Conservation (phyloP, 2,329 filamentous ascomycete species). For the Oidium heveae region DNA sequence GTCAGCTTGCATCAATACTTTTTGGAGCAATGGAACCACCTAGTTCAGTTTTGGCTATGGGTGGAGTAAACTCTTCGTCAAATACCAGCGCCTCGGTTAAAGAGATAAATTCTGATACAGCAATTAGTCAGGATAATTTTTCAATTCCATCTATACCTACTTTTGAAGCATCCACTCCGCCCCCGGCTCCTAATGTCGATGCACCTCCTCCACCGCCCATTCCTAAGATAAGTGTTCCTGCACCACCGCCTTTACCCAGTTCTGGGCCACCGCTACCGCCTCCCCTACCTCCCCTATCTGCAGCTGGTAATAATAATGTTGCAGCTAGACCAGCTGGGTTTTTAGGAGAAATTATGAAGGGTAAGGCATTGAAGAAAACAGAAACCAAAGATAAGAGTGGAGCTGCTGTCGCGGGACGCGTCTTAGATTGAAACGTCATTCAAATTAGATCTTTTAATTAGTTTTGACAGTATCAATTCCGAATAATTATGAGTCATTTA, state of each 20-base stretch:
- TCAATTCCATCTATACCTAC: slow-evolving; percentile 21
- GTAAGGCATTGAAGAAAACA: slow-evolving; percentile 62
- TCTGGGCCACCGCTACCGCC: slow-evolving; percentile 12
- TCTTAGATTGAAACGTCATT: slow-evolving; percentile 20
- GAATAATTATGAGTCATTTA: too few relatives aligned
- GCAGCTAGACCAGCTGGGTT: slow-evolving; percentile 34
- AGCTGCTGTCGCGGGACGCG: slow-evolving; percentile 49
- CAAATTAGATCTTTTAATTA: too few relatives aligned
- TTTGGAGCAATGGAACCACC: slow-evolving; percentile 95
- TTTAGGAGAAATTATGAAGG: slow-evolving; percentile 60
- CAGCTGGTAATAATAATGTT: slow-evolving; percentile 12
- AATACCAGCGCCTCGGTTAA: slow-evolving; percentile 14
- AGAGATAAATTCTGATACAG: slow-evolving; percentile 15
- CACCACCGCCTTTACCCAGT: slow-evolving; percentile 15
- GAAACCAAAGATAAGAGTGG: slow-evolving; percentile 67
- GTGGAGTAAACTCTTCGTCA: slow-evolving; percentile 27
- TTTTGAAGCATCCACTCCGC: slow-evolving; percentile 5
- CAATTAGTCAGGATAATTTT: slow-evolving; percentile 10
- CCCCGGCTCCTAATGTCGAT: neutral
- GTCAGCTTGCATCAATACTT: slow-evolving; percentile 77
- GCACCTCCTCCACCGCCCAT: slow-evolving; percentile 13
- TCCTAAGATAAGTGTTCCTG: slow-evolving; percentile 10
- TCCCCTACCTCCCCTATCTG: slow-evolving; percentile 15
- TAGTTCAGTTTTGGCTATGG: slow-evolving; percentile 61
- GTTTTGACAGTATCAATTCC: too few relatives aligned